These are phyloP conservation scores for Monilinia vaccinii-corymbosi DNA, from an alignment of 2,329 filamentous ascomycete species.

Conservation along the genomic window DNA sequence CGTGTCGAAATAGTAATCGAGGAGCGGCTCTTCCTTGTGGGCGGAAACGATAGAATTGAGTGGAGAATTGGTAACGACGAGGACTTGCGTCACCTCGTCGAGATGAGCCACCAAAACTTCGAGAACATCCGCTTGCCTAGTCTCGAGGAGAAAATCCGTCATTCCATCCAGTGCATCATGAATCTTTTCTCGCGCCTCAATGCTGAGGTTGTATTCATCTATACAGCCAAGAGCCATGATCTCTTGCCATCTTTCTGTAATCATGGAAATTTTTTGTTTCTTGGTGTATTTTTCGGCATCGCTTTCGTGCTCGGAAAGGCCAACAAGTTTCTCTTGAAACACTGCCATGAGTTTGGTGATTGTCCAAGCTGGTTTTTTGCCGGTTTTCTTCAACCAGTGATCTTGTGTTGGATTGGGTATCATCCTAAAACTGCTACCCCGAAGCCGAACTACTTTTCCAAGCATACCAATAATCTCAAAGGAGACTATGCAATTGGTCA, in stretches of 20 bases:
- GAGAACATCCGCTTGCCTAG: conserved; percentile 19
- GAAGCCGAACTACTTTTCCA: conserved; percentile 40
- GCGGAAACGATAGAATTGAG: conserved; percentile 33
- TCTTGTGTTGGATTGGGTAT: conserved; percentile 49
- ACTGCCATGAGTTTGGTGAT: conserved; percentile 23
- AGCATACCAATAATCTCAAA: conserved; percentile 54
- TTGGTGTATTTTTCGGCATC: not conserved
- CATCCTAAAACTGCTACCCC: conserved; percentile 41
- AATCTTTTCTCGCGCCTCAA: conserved; percentile 23
- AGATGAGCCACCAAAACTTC: conserved; percentile 24
- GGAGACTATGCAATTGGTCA: conserved; percentile 36
- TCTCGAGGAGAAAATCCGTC: conserved; percentile 18
- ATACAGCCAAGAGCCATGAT: conserved; percentile 15
- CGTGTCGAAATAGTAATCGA: conserved; percentile 42
- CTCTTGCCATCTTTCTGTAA: conserved; percentile 15
- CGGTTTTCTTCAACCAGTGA: conserved; percentile 38
- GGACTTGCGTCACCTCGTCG: conserved; percentile 33
- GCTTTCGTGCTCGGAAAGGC: conserved; percentile 10
- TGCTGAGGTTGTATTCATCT: conserved; percentile 19
- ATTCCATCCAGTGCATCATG: conserved; percentile 22
- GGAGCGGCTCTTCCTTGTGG: conserved; percentile 40
- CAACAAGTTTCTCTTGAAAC: conserved; percentile 22
- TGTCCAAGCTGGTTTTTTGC: conserved; percentile 25
- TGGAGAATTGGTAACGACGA: conserved; percentile 34
- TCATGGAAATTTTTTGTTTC: conserved; percentile 7